Percentiles rank a stretch among this genome's conserved stretches.
phyloP scores from a whole-genome alignment of 345 rosid genomes.

The Dipteronia dyeriana region DNA sequence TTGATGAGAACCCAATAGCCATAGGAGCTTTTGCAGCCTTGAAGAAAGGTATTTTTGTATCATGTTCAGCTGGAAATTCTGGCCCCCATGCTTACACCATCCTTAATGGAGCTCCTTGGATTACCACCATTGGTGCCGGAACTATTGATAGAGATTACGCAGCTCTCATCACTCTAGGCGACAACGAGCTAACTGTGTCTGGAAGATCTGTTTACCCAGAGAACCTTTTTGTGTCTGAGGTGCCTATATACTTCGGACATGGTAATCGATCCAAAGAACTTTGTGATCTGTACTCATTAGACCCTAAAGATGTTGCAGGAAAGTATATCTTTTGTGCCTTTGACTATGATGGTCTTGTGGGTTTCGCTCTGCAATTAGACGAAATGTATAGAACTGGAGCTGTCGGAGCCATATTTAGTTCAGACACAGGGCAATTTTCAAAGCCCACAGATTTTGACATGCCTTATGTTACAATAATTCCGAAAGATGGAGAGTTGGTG shows the following conservation, averaged over 20 bases:
- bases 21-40: constrained; percentile 58
- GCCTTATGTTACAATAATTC: constrained; percentile 30
- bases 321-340: constrained; percentile 44
- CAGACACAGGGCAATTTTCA: constrained; percentile 20
- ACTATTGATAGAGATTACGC: constrained; percentile 37
- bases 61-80: constrained; percentile 47
- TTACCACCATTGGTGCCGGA: constrained; percentile 44
- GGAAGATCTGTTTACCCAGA: constrained; percentile 44
- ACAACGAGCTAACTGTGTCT: constrained; percentile 13
- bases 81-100: constrained; percentile 48
- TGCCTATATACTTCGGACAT: constrained; percentile 41
- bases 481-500: constrained; percentile 28
- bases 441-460: constrained; percentile 20
- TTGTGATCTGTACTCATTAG: constrained; percentile 27
- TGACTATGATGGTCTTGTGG: constrained; percentile 9
- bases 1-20: constrained; percentile 48
- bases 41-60: constrained; percentile 51
- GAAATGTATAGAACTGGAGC: constrained; percentile 34
- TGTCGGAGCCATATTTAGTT: constrained; percentile 39
- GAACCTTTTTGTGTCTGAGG: constrained; percentile 31
- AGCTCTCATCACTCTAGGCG: constrained; percentile 32
- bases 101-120: constrained; percentile 46
- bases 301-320: constrained; percentile 37
- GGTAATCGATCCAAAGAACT: constrained; percentile 46
- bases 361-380: background rate